Conservation (phyloP, 2,329 filamentous ascomycete genomes). For the Colletotrichum scovillei region DNA sequence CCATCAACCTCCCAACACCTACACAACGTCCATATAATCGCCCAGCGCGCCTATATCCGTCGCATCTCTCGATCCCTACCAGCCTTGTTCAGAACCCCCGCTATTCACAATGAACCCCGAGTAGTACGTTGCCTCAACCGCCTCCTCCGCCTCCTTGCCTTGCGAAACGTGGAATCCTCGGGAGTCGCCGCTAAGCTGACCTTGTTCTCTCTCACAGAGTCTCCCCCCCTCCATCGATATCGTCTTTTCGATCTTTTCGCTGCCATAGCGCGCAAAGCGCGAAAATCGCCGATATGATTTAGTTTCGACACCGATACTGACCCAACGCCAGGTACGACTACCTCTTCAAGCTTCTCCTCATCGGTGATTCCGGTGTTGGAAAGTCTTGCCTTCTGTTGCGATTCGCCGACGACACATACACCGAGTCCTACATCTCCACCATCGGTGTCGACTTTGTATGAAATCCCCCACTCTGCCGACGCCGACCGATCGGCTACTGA, state of each 20-base stretch:
- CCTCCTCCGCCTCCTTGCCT: not conserved
- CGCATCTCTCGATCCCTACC: conserved; percentile 17
- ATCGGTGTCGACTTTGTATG: conserved; percentile 99
- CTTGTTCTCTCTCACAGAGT: conserved; percentile 30
- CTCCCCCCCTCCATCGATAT: not conserved
- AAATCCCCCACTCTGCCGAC: not conserved
- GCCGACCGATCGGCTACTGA: conserved; percentile 20
- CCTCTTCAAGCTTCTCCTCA: conserved; percentile 99
- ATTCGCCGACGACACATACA: conserved; percentile 99
- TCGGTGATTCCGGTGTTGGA: conserved; percentile 99
- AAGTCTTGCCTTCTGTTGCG: conserved; percentile 98
- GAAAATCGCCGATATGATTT: not conserved
- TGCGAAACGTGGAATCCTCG: conserved; percentile 18
- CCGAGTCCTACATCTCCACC: conserved; percentile 99
- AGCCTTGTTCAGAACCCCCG: conserved; percentile 21
- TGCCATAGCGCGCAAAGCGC: conserved; percentile 9
- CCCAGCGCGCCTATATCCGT: conserved; percentile 8
- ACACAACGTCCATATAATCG: conserved; percentile 27
- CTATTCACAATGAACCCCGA: conserved; percentile 85
- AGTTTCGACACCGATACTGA: conserved; percentile 39
- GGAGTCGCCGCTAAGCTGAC: conserved; percentile 36
- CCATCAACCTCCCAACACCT: conserved; percentile 29
- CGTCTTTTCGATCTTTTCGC: conserved; percentile 5
- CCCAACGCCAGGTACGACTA: conserved; percentile 89
- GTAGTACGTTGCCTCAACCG: conserved; percentile 73